Evolutionary conservation across 2,329 filamentous ascomycete species (phyloP).

Genomic region (Fusarium concolor): DNA sequence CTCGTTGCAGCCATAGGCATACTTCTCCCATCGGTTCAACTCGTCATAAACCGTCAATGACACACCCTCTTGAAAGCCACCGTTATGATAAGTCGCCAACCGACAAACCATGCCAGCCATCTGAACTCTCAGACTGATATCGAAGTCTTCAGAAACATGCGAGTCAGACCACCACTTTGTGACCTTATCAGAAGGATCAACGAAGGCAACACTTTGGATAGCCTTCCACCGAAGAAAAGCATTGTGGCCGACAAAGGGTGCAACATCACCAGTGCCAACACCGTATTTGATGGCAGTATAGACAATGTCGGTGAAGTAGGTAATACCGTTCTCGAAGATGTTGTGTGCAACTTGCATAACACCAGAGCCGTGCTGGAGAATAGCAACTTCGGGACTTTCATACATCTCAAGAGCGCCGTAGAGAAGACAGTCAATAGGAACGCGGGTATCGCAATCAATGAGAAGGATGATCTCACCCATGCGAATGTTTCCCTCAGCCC

Average conservation of each 20-base stretch:
- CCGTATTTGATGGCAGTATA: conserved; percentile 79
- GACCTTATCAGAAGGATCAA: conserved; percentile 57
- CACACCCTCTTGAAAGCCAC: conserved; percentile 79
- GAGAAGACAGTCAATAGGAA: conserved; percentile 72
- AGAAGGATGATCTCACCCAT: conserved; percentile 70
- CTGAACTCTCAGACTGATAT: conserved; percentile 79
- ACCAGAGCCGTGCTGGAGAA: conserved; percentile 78
- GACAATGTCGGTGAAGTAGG: conserved; percentile 83
- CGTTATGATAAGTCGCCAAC: conserved; percentile 74
- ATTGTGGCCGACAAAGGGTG: conserved; percentile 83
- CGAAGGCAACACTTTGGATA: conserved; percentile 42
- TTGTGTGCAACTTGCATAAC: conserved; percentile 81
- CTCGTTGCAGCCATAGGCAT: conserved; percentile 78
- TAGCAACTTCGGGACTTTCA: conserved; percentile 74
- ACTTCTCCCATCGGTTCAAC: conserved; percentile 78
- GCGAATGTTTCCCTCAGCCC: conserved; percentile 68
- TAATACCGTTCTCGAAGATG: conserved; percentile 79
- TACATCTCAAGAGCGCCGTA: conserved; percentile 80
- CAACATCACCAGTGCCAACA: conserved; percentile 77
- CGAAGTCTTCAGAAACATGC: conserved; percentile 83
- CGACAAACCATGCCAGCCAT: conserved; percentile 75
- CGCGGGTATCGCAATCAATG: conserved; percentile 74
- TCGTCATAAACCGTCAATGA: conserved; percentile 80
- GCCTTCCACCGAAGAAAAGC: conserved; percentile 75
- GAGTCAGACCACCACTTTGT: conserved; percentile 80